Evolutionary conservation across 163 green algal genomes (phyloP).

Genomic region (Scenedesmus sp.): DNA sequence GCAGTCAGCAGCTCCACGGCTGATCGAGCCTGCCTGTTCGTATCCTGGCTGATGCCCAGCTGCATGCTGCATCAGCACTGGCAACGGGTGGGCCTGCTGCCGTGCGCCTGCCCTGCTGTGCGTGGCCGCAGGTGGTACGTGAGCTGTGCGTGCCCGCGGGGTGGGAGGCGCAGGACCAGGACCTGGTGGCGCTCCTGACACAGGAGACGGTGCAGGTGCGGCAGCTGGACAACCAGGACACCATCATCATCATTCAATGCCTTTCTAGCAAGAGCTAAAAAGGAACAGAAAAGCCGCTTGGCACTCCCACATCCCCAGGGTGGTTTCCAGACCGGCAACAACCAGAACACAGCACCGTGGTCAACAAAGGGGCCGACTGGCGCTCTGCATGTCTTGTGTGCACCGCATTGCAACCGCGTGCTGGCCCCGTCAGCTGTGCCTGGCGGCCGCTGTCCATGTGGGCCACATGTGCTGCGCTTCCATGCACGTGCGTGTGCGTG

Average conservation of each 20-base stretch:
- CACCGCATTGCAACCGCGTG: neutral
- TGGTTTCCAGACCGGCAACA: no score
- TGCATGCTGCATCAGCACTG: no score
- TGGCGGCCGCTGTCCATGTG: neutral
- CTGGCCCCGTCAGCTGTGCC: neutral
- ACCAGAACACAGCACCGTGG: no score
- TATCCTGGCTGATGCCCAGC: neutral
- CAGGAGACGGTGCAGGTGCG: conserved; percentile 80
- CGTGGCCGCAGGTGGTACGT: conserved; percentile 19
- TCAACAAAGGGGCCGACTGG: no score
- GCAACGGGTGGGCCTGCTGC: no score
- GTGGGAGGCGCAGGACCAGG: conserved; percentile 72
- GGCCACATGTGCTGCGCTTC: neutral
- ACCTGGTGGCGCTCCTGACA: conserved; percentile 78
- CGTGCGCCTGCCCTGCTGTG: neutral
- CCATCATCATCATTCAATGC: no score
- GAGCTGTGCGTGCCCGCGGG: conserved; percentile 24
- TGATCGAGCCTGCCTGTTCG: neutral
- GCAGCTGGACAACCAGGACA: no score
- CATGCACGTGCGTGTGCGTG: neutral
- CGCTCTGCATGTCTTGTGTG: no score
- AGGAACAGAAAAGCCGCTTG: no score
- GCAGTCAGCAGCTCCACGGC: no score
- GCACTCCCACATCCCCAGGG: no score
- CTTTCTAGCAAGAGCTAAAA: no score